Evolutionary conservation across 768 basidiomycete genomes (phyloP).

Genomic region (Grammothele lineata): DNA sequence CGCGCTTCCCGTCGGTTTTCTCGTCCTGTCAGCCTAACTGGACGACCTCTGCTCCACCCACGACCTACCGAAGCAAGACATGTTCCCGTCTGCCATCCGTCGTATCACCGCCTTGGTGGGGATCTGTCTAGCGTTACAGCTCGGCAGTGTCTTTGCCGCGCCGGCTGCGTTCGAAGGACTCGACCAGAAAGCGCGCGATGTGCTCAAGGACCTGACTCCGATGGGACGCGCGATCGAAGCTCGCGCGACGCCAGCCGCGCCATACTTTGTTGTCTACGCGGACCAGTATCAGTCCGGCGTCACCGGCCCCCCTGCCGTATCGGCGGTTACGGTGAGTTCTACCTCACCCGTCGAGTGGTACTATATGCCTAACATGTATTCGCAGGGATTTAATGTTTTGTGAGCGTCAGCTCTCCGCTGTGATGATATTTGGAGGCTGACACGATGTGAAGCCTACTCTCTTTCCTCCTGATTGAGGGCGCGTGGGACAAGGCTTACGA

Average conservation of each 20-base stretch:
- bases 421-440: background rate
- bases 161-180: conserved; percentile 2
- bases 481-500: conserved; percentile 42
- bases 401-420: conserved; percentile 15
- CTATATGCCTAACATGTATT: background rate
- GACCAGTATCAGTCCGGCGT: conserved; percentile 34
- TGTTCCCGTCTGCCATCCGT: conserved; percentile 9
- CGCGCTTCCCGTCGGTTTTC: no score
- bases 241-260: conserved; percentile 25
- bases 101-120: conserved; percentile 7
- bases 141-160: conserved; percentile 1
- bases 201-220: background rate
- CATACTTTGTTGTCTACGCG: conserved; percentile 38
- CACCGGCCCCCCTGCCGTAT: conserved; percentile 34
- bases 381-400: conserved; percentile 2
- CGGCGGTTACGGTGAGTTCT: conserved; percentile 26
- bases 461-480: conserved; percentile 40
- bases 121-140: conserved; percentile 6
- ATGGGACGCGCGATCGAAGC: conserved; percentile 5
- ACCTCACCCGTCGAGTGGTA: background rate
- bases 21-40: no score
- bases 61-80: no score
- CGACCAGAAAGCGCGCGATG: conserved; percentile 2
- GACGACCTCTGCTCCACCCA: no score
- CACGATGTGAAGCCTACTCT: conserved; percentile 28